Base-by-base conservation (phyloP, 306 rosid genomes). In the Gastrolobium villosum region DNA sequence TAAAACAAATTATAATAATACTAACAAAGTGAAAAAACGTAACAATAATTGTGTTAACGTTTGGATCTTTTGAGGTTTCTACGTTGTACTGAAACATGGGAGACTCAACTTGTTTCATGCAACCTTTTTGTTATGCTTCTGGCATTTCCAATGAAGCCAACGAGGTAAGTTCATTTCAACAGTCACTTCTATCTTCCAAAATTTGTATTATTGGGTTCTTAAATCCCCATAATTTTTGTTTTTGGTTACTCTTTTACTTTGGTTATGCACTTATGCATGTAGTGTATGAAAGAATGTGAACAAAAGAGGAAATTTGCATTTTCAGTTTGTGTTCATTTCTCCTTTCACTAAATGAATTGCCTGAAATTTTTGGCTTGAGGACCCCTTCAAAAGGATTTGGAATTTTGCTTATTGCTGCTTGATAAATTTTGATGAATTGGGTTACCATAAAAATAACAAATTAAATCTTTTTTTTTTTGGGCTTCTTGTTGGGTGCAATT, bases 91-190 rank as follows among this genome's bases (percentile, higher is more conserved):
- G 59, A 65, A 74, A 60, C 83, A 95, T 95, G 99, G 98, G 90
- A 45, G 99, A 95, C 78, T 89, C 99, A 35, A 41, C 93, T 46
- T 93, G 99, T 87, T 86, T 95, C 88, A 85, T 95, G 96, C 98
- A 88, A 50, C 98, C 99, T 37, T 89, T 95, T 82, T 93, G 98
- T 70, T 93, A 91, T 62, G 85, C 88, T 82, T 90, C 98, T 6
- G 96, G 94, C 52, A 79, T 89, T 63, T 65, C 90, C 81, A 89
- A 89, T 85, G 96, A 95, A 76, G 20, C 97, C 86, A 82, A 76
- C 5, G 90, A 95, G 99, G 98, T 91, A 60, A 72, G 87, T 85
- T 73, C 84, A 75, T 40, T n/a, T n/a, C 3, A 59, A 14, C 72
- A 48, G 32, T 26, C 77, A 66, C 52, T 64, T 75, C 49, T 59